Base-by-base conservation (phyloP, 768 basidiomycete genomes). In the Russula emetica region DNA sequence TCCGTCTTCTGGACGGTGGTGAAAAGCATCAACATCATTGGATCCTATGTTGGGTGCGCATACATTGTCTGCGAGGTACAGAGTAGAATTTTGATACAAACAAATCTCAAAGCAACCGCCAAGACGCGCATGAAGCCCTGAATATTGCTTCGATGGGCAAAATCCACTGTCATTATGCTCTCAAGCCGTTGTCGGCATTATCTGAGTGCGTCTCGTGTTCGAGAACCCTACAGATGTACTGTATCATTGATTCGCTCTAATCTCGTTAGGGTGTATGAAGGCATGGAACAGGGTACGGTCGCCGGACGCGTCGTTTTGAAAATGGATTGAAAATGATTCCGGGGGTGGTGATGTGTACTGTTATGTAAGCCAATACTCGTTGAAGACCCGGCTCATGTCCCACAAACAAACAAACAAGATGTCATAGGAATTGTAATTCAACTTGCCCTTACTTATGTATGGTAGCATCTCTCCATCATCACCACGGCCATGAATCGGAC, bases 91-190 rank as follows among this genome's bases (percentile, higher is more conserved):
- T 56, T 47, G 44, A 32, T 13, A 18, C 5, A 44, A 5, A 16
- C 14, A 9, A 10, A n/a, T 49, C 77, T 80, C 16, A 40, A 5
- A 85, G 90, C 1, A 92, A 92, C 74, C 83, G 89, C 44, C 91
- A 93, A 73, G 94, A 95, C 70, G 85, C 92, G 3, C 73, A 81
- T 11, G 93, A 96, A 73, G 89, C 94, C 0, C 75, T 95, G 50
- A 82, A 84, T 2, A 85, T 94, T 54, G 92, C 91, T 1, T 81
- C 85, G 0, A 71, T 77, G 38, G 90, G 90, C 16, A 82, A 83
- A 58, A 87, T 92, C 59, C 87, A 84, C 71, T 84, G 84, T 62
- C 78, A 78, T 67, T 87, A 78, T 67, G 72, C 67, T 47, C 55
- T 76, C 55, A 80, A 76, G 72, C 77, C 76, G 0, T 75, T 92